These are phyloP conservation scores for Pythium scleroteichum DNA, from an alignment of 352 stramenopile genomes.

Conservation along the genomic window DNA sequence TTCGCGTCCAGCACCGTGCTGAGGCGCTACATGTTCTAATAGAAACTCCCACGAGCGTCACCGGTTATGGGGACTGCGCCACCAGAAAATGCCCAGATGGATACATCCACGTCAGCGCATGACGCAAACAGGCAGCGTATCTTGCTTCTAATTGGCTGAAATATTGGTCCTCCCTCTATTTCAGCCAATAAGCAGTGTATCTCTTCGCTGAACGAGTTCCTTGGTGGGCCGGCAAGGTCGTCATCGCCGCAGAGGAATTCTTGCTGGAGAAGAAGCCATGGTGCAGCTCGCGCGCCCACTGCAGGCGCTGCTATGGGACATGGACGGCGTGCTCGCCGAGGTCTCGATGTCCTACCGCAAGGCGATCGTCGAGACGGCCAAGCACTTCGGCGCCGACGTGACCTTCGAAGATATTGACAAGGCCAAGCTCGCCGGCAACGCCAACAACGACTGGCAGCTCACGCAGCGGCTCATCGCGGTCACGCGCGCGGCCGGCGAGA, in stretches of 20 bases:
- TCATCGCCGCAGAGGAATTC: no score
- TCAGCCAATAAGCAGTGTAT: conserved; percentile 13
- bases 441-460: conserved; percentile 98
- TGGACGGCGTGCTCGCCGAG: conserved; percentile 97
- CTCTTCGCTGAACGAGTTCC: conserved; percentile 6
- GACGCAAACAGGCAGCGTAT: conserved; percentile 12
- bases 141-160: conserved; percentile 6
- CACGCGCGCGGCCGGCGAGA: conserved; percentile 19
- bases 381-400: conserved; percentile 85
- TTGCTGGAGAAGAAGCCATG: conserved; percentile 12
- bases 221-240: background rate
- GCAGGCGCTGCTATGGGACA: conserved; percentile 93
- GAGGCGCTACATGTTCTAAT: no score
- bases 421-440: conserved; percentile 92
- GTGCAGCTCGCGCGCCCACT: conserved; percentile 29
- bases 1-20: no score
- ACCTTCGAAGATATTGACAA: conserved; percentile 88
- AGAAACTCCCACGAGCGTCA: no score
- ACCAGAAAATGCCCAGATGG: conserved; percentile 14
- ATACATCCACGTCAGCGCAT: conserved; percentile 11
- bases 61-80: no score
- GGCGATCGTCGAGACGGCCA: conserved; percentile 88
- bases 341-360: conserved; percentile 94
- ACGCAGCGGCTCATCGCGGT: conserved; percentile 87
- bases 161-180: background rate